Evolutionary conservation across 306 rosid species (phyloP).

Genomic region (Begonia peltatifolia): DNA sequence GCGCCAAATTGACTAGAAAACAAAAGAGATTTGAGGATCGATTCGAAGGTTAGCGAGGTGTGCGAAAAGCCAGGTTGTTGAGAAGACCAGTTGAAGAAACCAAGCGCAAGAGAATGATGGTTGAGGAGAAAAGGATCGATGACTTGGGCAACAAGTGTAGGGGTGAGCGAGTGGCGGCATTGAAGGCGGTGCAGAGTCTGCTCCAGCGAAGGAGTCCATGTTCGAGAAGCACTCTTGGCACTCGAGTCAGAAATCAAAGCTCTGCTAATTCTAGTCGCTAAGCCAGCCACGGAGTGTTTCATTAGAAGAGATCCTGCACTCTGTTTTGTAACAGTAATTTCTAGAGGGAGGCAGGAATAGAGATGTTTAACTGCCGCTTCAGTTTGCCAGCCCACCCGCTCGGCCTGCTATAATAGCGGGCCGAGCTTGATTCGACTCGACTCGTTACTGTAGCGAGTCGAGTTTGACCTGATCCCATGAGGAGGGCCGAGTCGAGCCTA

Average conservation of each 20-base stretch:
- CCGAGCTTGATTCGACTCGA: too few species aligned
- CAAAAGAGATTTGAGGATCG: conserved; percentile 53
- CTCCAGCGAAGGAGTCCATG: conserved; percentile 65
- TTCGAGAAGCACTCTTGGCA: conserved; percentile 24
- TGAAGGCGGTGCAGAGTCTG: conserved; percentile 46
- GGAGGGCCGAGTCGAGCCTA: too few species aligned
- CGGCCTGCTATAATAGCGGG: too few species aligned
- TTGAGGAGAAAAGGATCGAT: conserved; percentile 73
- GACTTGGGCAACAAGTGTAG: conserved; percentile 55
- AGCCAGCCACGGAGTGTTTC: conserved; percentile 26
- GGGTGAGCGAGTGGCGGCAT: conserved; percentile 44
- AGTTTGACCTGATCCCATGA: too few species aligned
- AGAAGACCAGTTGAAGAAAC: conserved; percentile 92
- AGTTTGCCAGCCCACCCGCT: too few species aligned
- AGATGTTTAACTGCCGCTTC: too few species aligned
- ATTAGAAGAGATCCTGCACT: conserved; percentile 1
- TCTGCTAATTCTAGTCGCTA: conserved; percentile 47
- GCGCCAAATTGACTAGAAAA: conserved; percentile 35
- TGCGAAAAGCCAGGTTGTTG: conserved; percentile 72
- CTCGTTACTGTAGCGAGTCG: too few species aligned
- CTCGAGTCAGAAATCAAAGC: conserved; percentile 55
- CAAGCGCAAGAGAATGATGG: conserved; percentile 75
- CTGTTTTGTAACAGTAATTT: too few species aligned
- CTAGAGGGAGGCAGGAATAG: too few species aligned
- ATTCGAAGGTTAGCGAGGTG: conserved; percentile 39